phyloP scores from a whole-genome alignment of 2,329 filamentous ascomycete genomes.

The Ophiostoma novo-ulmi region DNA sequence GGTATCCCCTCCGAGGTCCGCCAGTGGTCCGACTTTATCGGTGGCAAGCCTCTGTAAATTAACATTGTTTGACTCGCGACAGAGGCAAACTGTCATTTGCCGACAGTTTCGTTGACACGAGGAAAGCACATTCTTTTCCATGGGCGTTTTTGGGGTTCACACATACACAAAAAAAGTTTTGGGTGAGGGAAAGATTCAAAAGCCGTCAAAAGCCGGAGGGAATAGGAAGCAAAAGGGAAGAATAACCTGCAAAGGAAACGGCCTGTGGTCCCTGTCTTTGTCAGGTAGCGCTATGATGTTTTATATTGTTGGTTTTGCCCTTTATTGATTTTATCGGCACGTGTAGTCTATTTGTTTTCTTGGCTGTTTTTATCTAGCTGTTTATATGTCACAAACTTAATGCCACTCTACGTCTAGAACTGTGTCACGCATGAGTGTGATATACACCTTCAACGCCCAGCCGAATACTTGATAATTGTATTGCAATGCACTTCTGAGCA shows the following conservation, averaged over 20 bases:
- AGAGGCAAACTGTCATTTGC: background rate
- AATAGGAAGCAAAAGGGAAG: background rate
- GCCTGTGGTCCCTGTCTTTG: background rate
- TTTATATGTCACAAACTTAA: conserved; percentile 16
- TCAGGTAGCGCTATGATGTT: conserved; percentile 12
- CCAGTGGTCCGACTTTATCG: conserved; percentile 93
- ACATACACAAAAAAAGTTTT: conserved; percentile 15
- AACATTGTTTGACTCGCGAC: background rate
- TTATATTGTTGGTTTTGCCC: conserved; percentile 5
- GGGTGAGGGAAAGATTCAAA: conserved; percentile 1
- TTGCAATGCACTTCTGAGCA: background rate
- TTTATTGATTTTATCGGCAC: conserved; percentile 8
- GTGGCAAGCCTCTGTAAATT: conserved; percentile 69
- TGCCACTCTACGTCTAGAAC: conserved; percentile 20
- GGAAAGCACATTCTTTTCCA: conserved; percentile 16
- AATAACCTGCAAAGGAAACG: background rate
- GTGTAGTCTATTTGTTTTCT: conserved; percentile 10
- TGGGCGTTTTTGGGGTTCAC: conserved; percentile 21
- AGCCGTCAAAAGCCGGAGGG: conserved; percentile 10
- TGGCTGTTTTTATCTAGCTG: conserved; percentile 10
- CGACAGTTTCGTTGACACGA: background rate
- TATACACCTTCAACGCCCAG: background rate
- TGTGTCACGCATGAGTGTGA: background rate
- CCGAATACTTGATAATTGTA: too few species aligned
- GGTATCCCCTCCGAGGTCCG: conserved; percentile 88